phyloP scores from a whole-genome alignment of 176 grass and related monocot species.

The Stipa capillata region DNA sequence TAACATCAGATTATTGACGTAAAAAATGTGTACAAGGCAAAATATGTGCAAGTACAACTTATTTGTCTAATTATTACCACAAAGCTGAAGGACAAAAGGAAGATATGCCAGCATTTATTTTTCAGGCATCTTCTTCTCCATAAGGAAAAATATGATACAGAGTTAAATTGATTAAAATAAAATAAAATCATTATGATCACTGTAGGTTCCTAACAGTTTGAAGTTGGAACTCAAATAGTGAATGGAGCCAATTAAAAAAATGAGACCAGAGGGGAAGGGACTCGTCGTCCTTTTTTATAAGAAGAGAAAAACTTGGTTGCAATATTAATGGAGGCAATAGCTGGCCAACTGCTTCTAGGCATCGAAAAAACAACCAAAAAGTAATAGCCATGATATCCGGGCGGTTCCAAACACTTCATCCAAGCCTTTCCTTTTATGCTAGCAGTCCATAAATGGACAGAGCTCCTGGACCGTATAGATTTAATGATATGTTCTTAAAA shows the following conservation, averaged over 20 bases:
- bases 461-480: background rate
- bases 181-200: background rate
- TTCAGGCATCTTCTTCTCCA: background rate
- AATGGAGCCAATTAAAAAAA: background rate
- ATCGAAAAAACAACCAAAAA: background rate
- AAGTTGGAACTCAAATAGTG: background rate
- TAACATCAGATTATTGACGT: background rate
- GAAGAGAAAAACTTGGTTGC: too few relatives aligned
- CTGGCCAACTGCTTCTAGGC: background rate
- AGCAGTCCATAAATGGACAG: background rate
- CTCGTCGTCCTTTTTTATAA: too few relatives aligned
- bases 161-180: constrained; percentile 1
- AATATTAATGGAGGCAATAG: background rate
- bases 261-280: too few relatives aligned
- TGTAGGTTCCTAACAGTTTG: background rate
- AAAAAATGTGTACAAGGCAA: background rate
- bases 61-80: background rate
- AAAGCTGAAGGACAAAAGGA: background rate
- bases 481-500: background rate
- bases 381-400: background rate
- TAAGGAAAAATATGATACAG: background rate
- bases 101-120: background rate
- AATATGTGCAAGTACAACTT: background rate
- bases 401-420: background rate
- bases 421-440: background rate